These are phyloP conservation scores for Smithsoniella earleae DNA, from an alignment of 163 green algal species.

Conservation along the genomic window DNA sequence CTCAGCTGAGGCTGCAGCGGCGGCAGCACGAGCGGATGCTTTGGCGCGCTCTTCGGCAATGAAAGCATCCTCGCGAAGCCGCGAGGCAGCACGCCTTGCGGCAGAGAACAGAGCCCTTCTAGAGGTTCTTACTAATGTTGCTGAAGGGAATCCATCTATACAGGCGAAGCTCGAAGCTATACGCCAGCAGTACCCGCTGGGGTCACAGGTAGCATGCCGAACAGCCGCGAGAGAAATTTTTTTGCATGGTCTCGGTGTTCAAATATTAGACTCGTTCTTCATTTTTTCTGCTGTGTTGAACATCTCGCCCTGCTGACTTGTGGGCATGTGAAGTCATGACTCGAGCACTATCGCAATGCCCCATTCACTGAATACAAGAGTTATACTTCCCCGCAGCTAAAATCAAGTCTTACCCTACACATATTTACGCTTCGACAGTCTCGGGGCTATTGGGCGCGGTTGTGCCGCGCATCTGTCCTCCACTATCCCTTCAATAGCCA, in stretches of 20 bases:
- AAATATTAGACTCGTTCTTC: background rate
- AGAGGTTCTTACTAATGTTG: slow-evolving; percentile 1
- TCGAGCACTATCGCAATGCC: too few species aligned
- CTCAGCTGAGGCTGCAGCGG: slow-evolving; percentile 42
- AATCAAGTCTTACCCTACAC: too few species aligned
- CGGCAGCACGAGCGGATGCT: slow-evolving; percentile 48
- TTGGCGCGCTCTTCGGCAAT: slow-evolving; percentile 36
- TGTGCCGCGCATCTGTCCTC: too few species aligned
- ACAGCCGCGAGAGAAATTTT: too few species aligned
- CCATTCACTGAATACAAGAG: too few species aligned
- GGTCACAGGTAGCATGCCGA: background rate
- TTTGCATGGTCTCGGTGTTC: background rate
- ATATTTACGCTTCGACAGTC: too few species aligned
- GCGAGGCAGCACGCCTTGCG: slow-evolving; percentile 4
- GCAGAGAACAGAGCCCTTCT: slow-evolving; percentile 23
- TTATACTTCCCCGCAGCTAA: background rate
- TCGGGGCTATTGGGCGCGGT: too few species aligned
- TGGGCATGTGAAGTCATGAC: background rate
- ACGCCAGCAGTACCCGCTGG: slow-evolving; percentile 11
- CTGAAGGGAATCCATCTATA: slow-evolving; percentile 19
- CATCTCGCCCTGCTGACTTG: background rate
- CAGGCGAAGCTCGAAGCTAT: slow-evolving; percentile 19
- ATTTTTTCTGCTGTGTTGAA: background rate
- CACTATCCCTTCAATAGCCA: too few species aligned
- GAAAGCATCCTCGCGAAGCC: slow-evolving; percentile 1